A percentile compares a stretch with the other conserved stretches of the same genome.
phyloP scores from a whole-genome alignment of 495 filamentous ascomycete species.

The Bacidia rubella region DNA sequence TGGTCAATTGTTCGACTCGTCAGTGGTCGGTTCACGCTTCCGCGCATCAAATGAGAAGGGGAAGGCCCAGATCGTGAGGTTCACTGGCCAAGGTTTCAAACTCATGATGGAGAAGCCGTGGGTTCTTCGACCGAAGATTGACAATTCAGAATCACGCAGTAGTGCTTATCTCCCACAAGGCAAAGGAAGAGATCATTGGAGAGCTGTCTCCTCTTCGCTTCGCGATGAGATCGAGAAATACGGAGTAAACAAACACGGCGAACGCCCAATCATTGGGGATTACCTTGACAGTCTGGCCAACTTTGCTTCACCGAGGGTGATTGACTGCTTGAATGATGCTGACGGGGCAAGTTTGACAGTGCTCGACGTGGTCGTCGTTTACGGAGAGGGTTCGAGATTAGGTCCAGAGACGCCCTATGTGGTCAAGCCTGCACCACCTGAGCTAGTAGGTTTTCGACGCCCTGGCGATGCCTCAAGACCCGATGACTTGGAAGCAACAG shows the following conservation, averaged over 20 bases:
- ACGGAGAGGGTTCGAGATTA: conserved; percentile 22
- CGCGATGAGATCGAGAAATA: conserved; percentile 21
- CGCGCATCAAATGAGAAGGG: conserved; percentile 1
- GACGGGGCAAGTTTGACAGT: conserved; percentile 20
- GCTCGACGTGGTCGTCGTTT: conserved; percentile 29
- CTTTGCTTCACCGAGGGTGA: conserved; percentile 20
- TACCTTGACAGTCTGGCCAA: conserved; percentile 26
- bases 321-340: conserved; percentile 8
- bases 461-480: background rate
- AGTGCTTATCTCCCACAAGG: background rate
- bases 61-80: conserved; percentile 15
- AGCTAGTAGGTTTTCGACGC: conserved; percentile 10
- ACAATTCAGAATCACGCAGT: conserved; percentile 18
- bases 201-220: conserved; percentile 19
- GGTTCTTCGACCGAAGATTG: conserved; percentile 21
- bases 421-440: conserved; percentile 9
- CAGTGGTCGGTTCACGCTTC: conserved; percentile 14
- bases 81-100: conserved; percentile 25
- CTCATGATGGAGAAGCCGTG: conserved; percentile 27
- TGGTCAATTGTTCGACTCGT: conserved; percentile 24
- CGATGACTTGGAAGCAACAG: background rate
- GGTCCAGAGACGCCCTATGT: conserved; percentile 14
- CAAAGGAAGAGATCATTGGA: conserved; percentile 23
- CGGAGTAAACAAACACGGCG: conserved; percentile 19
- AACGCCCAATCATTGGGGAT: conserved; percentile 22